Evolutionary conservation across 352 stramenopile genomes (phyloP).

Genomic region (Pythium oligandrum): DNA sequence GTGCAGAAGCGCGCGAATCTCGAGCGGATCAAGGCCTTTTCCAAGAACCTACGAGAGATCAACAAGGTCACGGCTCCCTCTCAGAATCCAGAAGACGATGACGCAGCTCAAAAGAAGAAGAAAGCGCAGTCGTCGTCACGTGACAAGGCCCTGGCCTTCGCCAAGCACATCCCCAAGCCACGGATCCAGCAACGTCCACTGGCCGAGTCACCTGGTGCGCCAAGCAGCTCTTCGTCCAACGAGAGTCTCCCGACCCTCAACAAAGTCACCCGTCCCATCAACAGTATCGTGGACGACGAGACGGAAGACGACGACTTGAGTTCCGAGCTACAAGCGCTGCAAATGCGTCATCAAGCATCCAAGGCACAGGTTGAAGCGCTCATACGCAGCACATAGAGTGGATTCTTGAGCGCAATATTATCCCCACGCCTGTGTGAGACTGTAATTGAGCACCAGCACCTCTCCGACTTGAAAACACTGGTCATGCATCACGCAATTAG

Average conservation of each 20-base stretch:
- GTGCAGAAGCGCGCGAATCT: slow-evolving; percentile 76
- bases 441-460: slow-evolving; percentile 85
- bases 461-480: slow-evolving; percentile 81
- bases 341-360: slow-evolving; percentile 67
- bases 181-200: slow-evolving; percentile 21
- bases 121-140: slow-evolving; percentile 39
- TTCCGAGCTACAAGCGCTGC: slow-evolving; percentile 60
- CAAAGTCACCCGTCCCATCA: slow-evolving; percentile 27
- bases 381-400: slow-evolving; percentile 24
- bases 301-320: slow-evolving; percentile 55
- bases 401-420: slow-evolving; percentile 20
- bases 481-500: background rate
- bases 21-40: slow-evolving; percentile 82
- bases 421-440: slow-evolving; percentile 77
- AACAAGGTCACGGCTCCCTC: slow-evolving; percentile 43
- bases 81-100: slow-evolving; percentile 26
- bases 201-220: slow-evolving; percentile 10
- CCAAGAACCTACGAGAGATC: slow-evolving; percentile 66
- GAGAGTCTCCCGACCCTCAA: slow-evolving; percentile 21
- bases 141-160: slow-evolving; percentile 72
- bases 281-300: slow-evolving; percentile 52
- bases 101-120: slow-evolving; percentile 27
- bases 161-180: slow-evolving; percentile 78
- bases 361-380: slow-evolving; percentile 69
- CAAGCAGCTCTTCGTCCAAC: slow-evolving; percentile 10